These are phyloP conservation scores for Whalleya microplaca DNA, from an alignment of 2,329 filamentous ascomycete species.

Conservation along the genomic window DNA sequence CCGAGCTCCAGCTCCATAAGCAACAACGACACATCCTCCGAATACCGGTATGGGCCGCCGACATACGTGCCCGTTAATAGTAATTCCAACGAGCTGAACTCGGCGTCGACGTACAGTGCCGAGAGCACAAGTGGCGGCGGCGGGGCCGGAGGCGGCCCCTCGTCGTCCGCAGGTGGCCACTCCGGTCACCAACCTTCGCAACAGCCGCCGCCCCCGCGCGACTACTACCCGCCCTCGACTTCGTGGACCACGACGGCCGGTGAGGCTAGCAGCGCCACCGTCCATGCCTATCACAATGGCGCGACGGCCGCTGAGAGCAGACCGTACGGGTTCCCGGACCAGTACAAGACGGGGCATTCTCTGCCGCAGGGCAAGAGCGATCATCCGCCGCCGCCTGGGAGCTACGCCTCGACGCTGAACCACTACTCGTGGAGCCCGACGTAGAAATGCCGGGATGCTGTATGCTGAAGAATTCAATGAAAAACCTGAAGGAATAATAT, in stretches of 20 bases:
- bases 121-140: constrained; percentile 23
- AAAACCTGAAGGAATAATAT: neutral
- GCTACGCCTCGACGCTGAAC: constrained; percentile 54
- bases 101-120: constrained; percentile 37
- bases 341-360: constrained; percentile 48
- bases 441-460: constrained; percentile 26
- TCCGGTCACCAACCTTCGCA: constrained; percentile 9
- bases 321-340: constrained; percentile 54
- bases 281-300: constrained; percentile 45
- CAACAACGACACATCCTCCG: constrained; percentile 53
- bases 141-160: constrained; percentile 6
- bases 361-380: constrained; percentile 41
- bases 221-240: constrained; percentile 57
- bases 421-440: constrained; percentile 63
- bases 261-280: constrained; percentile 46
- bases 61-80: constrained; percentile 42
- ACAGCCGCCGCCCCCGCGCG: constrained; percentile 43
- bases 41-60: constrained; percentile 61
- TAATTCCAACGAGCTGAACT: constrained; percentile 41
- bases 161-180: constrained; percentile 21
- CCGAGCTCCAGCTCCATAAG: constrained; percentile 53
- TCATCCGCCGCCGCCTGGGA: constrained; percentile 44
- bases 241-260: constrained; percentile 57
- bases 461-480: too few species aligned
- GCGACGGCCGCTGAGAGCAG: constrained; percentile 47